Evolutionary conservation across 2,329 filamentous ascomycete genomes (phyloP).

Genomic region (Coleophoma cylindrospora): DNA sequence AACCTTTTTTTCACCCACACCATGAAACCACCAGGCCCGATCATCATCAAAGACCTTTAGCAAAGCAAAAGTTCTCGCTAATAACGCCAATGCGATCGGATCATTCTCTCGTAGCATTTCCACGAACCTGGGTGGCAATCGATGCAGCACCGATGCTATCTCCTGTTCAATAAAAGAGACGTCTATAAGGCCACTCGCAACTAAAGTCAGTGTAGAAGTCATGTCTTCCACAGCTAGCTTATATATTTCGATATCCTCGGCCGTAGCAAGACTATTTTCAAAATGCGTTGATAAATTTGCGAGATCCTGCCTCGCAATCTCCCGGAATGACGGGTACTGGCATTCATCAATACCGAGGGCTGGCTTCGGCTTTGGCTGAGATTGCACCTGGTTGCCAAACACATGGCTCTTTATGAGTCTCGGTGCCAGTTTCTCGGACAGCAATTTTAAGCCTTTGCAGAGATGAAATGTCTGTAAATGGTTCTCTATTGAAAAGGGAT

Average conservation of each 20-base stretch:
- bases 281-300: conserved; percentile 3
- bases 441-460: conserved; percentile 2
- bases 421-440: conserved; percentile 8
- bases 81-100: conserved; percentile 10
- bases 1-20: conserved; percentile 6
- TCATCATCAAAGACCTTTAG: conserved; percentile 6
- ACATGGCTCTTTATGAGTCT: background rate
- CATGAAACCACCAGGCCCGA: conserved; percentile 14
- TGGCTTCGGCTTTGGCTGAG: background rate
- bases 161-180: conserved; percentile 8
- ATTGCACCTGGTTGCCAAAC: conserved; percentile 3
- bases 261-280: background rate
- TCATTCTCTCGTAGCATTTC: conserved; percentile 4
- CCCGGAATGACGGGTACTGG: background rate
- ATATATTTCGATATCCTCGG: conserved; percentile 4
- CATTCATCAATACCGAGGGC: background rate
- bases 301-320: conserved; percentile 4
- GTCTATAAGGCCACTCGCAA: conserved; percentile 1
- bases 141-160: conserved; percentile 9
- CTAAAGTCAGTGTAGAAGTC: conserved; percentile 1
- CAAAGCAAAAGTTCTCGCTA: conserved; percentile 6
- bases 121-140: conserved; percentile 7
- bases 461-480: conserved; percentile 11
- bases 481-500: conserved; percentile 5
- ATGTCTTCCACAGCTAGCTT: background rate